A percentile compares a stretch with the other conserved stretches of the same genome.
Evolutionary conservation across 345 rosid species (phyloP).

Genomic region (Raphanus raphanistrum): DNA sequence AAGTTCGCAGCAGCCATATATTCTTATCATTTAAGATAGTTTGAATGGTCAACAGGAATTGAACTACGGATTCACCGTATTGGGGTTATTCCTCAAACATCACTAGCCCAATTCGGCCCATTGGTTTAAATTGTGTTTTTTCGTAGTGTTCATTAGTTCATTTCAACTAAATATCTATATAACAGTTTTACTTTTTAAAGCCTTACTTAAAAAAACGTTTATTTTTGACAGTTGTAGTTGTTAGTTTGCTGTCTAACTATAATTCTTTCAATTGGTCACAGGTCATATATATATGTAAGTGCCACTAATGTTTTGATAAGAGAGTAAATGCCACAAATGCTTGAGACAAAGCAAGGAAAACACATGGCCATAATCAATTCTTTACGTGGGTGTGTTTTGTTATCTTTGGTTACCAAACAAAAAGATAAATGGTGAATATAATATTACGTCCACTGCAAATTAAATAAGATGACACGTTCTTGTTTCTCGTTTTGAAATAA

Average conservation of each 20-base stretch:
- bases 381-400: background rate
- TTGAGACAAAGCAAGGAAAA: background rate
- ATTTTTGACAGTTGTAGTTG: background rate
- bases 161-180: background rate
- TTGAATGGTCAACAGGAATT: too few species aligned
- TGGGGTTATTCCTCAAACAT: too few species aligned
- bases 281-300: background rate
- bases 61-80: too few species aligned
- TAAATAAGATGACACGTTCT: background rate
- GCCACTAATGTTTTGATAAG: background rate
- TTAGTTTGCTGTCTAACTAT: background rate
- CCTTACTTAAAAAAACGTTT: background rate
- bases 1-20: too few species aligned
- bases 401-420: background rate
- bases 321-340: background rate
- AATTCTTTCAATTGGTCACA: background rate
- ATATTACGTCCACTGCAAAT: background rate
- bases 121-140: too few species aligned
- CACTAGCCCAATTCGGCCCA: too few species aligned
- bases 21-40: too few species aligned
- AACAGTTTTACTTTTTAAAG: background rate
- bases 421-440: background rate
- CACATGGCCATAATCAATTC: background rate
- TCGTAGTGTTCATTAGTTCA: background rate
- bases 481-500: background rate